Conservation (phyloP, 495 filamentous ascomycete genomes). For the Penicillium robsamsonii region DNA sequence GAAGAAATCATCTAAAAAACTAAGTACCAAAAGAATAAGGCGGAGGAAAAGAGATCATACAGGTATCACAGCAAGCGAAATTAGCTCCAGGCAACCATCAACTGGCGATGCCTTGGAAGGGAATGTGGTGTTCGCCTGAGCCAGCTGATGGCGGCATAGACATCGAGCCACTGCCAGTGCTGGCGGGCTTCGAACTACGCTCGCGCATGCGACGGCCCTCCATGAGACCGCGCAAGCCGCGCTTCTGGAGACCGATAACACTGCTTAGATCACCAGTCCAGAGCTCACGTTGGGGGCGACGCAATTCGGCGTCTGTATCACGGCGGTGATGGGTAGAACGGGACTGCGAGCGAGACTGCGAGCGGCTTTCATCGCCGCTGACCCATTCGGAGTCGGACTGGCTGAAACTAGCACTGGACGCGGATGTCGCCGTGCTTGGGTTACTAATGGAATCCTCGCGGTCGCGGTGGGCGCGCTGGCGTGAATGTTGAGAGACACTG, state of each 20-base stretch:
- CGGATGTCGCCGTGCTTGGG: constrained; percentile 42
- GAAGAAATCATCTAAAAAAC: constrained; percentile 1
- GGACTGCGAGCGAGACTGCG: constrained; percentile 19
- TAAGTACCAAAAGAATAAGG: neutral
- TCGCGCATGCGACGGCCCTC: constrained; percentile 87
- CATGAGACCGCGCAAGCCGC: constrained; percentile 89
- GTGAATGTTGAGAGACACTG: constrained; percentile 32
- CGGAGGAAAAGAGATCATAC: neutral
- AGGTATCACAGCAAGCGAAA: neutral
- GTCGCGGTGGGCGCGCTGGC: constrained; percentile 28
- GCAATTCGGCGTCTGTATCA: constrained; percentile 34
- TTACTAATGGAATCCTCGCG: constrained; percentile 46
- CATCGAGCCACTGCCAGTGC: constrained; percentile 22
- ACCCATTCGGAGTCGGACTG: constrained; percentile 44
- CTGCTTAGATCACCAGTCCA: constrained; percentile 85
- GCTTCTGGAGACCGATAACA: constrained; percentile 95
- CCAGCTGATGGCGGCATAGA: constrained; percentile 18
- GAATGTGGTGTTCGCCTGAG: constrained; percentile 20
- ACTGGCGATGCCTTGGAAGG: constrained; percentile 22
- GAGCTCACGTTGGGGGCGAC: constrained; percentile 50
- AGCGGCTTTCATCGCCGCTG: constrained; percentile 25
- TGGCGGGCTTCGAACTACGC: constrained; percentile 46
- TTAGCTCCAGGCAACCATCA: constrained; percentile 3
- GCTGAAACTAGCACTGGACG: constrained; percentile 43
- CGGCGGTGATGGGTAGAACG: constrained; percentile 28